These are phyloP conservation scores for Serendipita sp. DNA, from an alignment of 1,284 basidiomycete species.

Conservation along the genomic window DNA sequence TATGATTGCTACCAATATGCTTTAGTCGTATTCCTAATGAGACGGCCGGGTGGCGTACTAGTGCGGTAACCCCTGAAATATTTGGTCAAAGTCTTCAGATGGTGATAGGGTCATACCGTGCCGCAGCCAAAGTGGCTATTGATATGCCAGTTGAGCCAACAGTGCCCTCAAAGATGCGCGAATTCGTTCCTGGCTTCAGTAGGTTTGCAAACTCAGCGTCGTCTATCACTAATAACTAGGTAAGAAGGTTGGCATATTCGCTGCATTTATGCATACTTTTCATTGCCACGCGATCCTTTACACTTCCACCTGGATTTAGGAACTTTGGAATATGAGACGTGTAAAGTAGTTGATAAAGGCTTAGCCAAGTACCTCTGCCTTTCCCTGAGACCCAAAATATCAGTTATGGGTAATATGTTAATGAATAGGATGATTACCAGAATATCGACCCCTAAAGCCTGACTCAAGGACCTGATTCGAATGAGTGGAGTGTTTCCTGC, in stretches of 20 bases:
- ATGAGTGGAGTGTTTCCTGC: conserved; percentile 89
- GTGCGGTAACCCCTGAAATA: conserved; percentile 53
- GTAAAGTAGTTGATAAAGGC: conserved; percentile 6
- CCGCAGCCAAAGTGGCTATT: conserved; percentile 81
- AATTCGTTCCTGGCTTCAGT: conserved; percentile 76
- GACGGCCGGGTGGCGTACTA: conserved; percentile 31
- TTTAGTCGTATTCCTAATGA: background rate
- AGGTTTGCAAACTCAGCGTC: conserved; percentile 81
- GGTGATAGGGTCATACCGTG: conserved; percentile 40
- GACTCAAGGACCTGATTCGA: conserved; percentile 80
- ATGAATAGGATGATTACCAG: conserved; percentile 28
- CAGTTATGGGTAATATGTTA: background rate
- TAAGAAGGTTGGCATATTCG: background rate
- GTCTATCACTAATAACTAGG: conserved; percentile 55
- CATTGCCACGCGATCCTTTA: conserved; percentile 93
- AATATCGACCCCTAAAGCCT: conserved; percentile 86
- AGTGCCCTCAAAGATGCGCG: conserved; percentile 94
- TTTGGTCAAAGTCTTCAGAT: background rate
- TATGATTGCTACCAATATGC: conserved; percentile 50
- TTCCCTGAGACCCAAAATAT: conserved; percentile 36
- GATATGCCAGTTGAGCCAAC: conserved; percentile 96
- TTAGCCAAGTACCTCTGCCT: conserved; percentile 60
- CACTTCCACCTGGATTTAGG: conserved; percentile 91
- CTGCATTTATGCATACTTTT: conserved; percentile 42
- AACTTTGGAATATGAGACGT: conserved; percentile 35